Percentiles rank a stretch among this genome's conserved stretches.
Conservation (phyloP, 768 basidiomycete genomes). For the Tulasnella sp. region DNA sequence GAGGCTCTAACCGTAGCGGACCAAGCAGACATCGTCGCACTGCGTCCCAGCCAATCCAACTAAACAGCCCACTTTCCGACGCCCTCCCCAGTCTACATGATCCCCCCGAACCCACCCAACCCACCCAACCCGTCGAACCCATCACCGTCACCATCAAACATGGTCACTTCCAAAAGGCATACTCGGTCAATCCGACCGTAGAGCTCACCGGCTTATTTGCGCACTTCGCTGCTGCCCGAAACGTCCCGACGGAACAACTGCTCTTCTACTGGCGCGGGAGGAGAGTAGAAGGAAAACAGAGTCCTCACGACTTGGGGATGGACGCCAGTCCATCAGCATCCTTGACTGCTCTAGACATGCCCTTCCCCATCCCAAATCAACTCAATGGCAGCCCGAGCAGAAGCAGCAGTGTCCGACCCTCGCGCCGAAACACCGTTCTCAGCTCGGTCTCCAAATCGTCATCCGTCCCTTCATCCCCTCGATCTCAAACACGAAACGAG, state of each 20-base stretch:
- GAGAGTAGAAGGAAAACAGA: neutral
- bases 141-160: neutral
- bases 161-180: neutral
- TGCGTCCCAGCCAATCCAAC: neutral
- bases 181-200: neutral
- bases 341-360: neutral
- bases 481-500: neutral
- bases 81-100: neutral
- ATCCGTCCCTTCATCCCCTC: neutral
- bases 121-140: neutral
- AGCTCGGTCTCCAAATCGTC: neutral
- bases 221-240: neutral
- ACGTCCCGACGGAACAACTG: neutral
- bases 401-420: neutral
- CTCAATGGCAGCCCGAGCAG: neutral
- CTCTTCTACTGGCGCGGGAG: slow-evolving; percentile 4
- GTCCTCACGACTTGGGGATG: neutral
- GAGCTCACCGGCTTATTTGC: neutral
- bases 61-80: slow-evolving; percentile 2
- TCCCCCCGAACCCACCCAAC: too few relatives aligned
- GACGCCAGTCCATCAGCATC: neutral
- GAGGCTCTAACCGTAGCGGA: neutral
- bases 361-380: neutral
- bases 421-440: neutral
- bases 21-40: neutral